phyloP scores from a whole-genome alignment of 2,329 filamentous ascomycete species.

The Diaporthe longicolla region DNA sequence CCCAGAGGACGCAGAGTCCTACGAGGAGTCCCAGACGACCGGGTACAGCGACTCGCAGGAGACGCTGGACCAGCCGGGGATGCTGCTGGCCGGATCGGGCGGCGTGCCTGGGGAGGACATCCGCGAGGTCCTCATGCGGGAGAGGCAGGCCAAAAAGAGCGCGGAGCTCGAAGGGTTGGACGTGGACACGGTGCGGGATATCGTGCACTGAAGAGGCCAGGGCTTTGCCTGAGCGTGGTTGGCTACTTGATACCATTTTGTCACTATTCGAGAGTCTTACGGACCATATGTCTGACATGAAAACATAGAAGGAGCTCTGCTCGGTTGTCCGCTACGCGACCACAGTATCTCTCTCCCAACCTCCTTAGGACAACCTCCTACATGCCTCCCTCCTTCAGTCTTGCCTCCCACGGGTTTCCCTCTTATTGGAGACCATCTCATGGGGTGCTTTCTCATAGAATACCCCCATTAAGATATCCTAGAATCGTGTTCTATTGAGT shows the following conservation, averaged over 20 bases:
- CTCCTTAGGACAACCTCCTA: too few relatives aligned
- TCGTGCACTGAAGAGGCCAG: constrained; percentile 7
- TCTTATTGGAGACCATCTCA: too few relatives aligned
- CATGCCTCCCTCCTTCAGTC: too few relatives aligned
- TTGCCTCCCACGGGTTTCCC: too few relatives aligned
- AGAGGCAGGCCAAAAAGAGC: constrained; percentile 28
- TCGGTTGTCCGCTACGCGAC: too few relatives aligned
- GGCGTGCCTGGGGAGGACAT: constrained; percentile 39
- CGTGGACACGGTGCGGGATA: constrained; percentile 11
- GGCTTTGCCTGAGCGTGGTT: not conserved
- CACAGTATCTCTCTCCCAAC: too few relatives aligned
- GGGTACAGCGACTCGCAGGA: constrained; percentile 62
- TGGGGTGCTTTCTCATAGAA: too few relatives aligned
- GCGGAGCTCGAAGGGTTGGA: constrained; percentile 36
- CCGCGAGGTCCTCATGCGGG: constrained; percentile 1
- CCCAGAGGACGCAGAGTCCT: constrained; percentile 72
- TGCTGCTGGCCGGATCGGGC: constrained; percentile 54
- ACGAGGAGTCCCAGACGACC: constrained; percentile 64
- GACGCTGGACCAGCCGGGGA: constrained; percentile 61
- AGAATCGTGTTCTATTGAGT: too few relatives aligned
- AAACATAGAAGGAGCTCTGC: not conserved
- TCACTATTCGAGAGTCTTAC: constrained; percentile 4
- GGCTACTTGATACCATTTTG: not conserved
- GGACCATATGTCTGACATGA: not conserved
- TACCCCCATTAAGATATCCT: too few relatives aligned